Evolutionary conservation across 108 stramenopile genomes (phyloP), one percentile per base, ranked within the genome.

Genomic region (Skeletonema tropicum): DNA sequence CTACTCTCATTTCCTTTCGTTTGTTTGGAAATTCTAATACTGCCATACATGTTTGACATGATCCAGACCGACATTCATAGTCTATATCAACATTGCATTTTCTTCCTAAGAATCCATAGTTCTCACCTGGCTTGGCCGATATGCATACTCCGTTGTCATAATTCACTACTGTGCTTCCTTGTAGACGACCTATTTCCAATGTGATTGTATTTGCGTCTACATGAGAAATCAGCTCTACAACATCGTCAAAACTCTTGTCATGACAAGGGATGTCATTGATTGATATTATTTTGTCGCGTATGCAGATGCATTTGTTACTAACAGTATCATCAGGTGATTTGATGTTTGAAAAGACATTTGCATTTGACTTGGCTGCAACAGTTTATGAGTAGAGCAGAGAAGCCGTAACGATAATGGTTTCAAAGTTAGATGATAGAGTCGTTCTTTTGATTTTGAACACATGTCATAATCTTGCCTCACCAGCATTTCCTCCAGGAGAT

Each of bases 11-110:
- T 55, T 60, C 25, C 35, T 57, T 31, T 68, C 64, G 12, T 64
- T 70, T 77, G 35, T 78, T 70, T 25, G 77, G 77, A 66, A 71
- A 78, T 30, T 66, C 55, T 70, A 78, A 58, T 46, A 64, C 26
- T 41, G 46, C 35, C 49, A 39, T 33, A 48, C 77, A 78, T 12
- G 77, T 78, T 32, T 64, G 64, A 67, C 77, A 78, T 61, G 49
- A 59, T 3, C 77, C 77, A 33, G 68, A 65, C 29, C 77, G 49
- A 38, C 77, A 78, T 60, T 78, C 57, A 67, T 78, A 78, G 17
- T 60, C 25, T 21, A 78, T 58, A 49, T 71, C 39, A 25, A 71
- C 64, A 19, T 70, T 70, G 42, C 77, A 71, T 38, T 78, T 78
- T 26, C 39, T 11, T 32, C 70, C 77, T 59, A 78, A 66, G 42